Evolutionary conservation across 257 asterid species (phyloP), one percentile per base, ranked within the genome.

Genomic region (Striga asiatica): DNA sequence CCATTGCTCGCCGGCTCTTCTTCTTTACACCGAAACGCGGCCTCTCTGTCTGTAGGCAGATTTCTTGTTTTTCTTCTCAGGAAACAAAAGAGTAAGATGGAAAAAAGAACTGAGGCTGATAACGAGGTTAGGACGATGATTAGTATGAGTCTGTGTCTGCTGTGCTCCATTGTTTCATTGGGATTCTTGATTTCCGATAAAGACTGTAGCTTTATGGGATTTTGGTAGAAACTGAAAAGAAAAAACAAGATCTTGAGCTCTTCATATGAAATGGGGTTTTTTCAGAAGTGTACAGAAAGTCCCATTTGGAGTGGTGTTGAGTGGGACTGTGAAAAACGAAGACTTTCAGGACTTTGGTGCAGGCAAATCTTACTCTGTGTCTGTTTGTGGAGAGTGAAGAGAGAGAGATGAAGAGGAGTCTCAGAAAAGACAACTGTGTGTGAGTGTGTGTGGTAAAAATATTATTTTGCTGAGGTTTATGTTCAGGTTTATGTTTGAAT

Each of bases 201-300:
- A 72, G 81, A 75, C 71, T 62, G 70, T 38, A 71, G 13, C 76
- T 80, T 70, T 72, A 23, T 67, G 58, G 61, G 62, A 22, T 66
- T 47, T 51, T 6, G 35, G 10, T 37, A 67, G 62, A 54, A 50
- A 34, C 13, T 13, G 23, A 62, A 19, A 60, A 74, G 54, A 70
- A 24, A 62, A 74, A 52, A 70, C 72, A 77, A 79, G 82, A 77
- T 83, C 81, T 82, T n/a, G n/a, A n/a, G n/a, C n/a, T n/a, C n/a
- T n/a, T n/a, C n/a, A n/a, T n/a, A n/a, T n/a, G n/a, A n/a, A n/a
- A n/a, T n/a, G n/a, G n/a, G n/a, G n/a, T n/a, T n/a, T n/a, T n/a
- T n/a, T n/a, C n/a, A n/a, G n/a, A n/a, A n/a, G n/a, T n/a, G n/a
- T n/a, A n/a, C n/a, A n/a, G n/a, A n/a, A n/a, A n/a, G n/a, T n/a